These are phyloP conservation scores for Mycosphaerella arachidis DNA, from an alignment of 2,329 filamentous ascomycete genomes.

Conservation along the genomic window DNA sequence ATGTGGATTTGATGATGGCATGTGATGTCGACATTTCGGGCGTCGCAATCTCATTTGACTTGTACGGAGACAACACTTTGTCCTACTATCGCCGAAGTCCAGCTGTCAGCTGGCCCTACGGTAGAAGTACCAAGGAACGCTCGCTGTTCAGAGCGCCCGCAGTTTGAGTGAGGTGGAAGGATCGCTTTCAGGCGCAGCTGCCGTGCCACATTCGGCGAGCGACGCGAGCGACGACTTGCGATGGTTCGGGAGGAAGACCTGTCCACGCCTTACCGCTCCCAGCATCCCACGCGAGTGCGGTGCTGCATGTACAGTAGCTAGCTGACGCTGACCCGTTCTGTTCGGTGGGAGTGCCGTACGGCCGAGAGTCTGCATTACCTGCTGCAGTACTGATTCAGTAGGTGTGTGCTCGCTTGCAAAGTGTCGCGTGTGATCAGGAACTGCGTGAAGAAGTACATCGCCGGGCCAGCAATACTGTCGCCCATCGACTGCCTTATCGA, in stretches of 20 bases:
- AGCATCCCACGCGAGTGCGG: neutral
- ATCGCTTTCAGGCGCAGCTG: neutral
- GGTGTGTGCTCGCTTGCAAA: neutral
- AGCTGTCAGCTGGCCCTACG: neutral
- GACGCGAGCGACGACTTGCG: neutral
- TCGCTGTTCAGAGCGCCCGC: neutral
- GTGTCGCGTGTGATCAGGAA: neutral
- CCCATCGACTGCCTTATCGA: neutral
- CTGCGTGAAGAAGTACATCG: neutral
- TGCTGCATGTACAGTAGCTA: neutral
- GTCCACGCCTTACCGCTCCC: neutral
- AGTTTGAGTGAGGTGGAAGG: neutral
- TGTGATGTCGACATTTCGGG: too few species aligned
- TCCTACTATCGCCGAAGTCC: neutral
- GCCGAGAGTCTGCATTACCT: neutral
- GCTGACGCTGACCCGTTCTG: neutral
- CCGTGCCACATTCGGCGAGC: neutral
- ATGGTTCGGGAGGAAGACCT: neutral
- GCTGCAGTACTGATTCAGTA: neutral
- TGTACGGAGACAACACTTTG: neutral
- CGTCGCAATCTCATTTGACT: too few species aligned
- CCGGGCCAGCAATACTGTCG: neutral
- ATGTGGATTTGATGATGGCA: too few species aligned
- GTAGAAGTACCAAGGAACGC: neutral
- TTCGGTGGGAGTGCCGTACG: neutral